Evolutionary conservation across 108 stramenopile species (phyloP).

Genomic region (Nitzschia sp.): DNA sequence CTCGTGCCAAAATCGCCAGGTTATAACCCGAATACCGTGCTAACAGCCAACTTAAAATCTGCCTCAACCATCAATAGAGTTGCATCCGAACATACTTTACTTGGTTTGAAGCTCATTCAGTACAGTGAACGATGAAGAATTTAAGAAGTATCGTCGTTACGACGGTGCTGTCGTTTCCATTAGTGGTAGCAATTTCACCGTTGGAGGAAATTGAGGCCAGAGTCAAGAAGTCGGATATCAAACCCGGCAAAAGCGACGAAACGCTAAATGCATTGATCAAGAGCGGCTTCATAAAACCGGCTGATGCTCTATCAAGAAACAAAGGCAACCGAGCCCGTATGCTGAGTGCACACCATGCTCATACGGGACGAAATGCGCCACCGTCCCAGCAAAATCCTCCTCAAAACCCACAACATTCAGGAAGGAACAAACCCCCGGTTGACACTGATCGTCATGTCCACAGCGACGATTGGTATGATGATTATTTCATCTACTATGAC

Average conservation of each 20-base stretch:
- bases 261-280: slow-evolving; percentile 21
- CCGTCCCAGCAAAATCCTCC: not conserved
- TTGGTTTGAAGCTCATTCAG: not conserved
- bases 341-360: not conserved
- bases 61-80: not conserved
- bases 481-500: slow-evolving; percentile 12
- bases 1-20: slow-evolving; percentile 7
- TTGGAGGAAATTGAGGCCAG: not conserved
- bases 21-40: not conserved
- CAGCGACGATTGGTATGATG: slow-evolving; percentile 19
- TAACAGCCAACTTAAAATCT: no score
- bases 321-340: not conserved
- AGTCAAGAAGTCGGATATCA: slow-evolving; percentile 11
- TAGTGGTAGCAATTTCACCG: not conserved
- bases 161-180: not conserved
- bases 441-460: slow-evolving; percentile 1
- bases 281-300: slow-evolving; percentile 15
- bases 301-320: not conserved
- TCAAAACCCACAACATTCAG: not conserved
- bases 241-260: slow-evolving; percentile 13
- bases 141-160: not conserved
- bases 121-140: slow-evolving; percentile 5
- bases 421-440: not conserved
- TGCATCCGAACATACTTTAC: not conserved
- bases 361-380: not conserved